A percentile compares a stretch with the other conserved stretches of the same genome.
phyloP scores from a whole-genome alignment of 768 basidiomycete species.

The Postia placenta region DNA sequence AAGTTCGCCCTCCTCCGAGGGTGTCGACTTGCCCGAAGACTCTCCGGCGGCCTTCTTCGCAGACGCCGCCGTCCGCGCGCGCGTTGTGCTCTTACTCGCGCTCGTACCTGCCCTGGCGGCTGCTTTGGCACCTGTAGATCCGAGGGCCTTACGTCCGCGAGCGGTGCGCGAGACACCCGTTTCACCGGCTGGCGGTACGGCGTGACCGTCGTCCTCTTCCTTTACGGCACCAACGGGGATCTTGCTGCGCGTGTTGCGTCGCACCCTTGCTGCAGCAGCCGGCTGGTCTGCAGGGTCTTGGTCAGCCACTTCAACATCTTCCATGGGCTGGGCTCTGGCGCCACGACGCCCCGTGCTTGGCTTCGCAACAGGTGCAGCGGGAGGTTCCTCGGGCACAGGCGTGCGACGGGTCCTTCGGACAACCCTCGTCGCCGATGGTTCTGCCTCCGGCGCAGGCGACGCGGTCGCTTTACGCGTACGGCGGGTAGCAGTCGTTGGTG shows the following conservation, averaged over 20 bases:
- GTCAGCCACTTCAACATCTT: slow-evolving; percentile 4
- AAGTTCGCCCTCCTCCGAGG: slow-evolving; percentile 1
- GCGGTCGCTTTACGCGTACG: background rate
- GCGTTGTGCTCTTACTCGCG: slow-evolving; percentile 8
- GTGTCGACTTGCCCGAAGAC: slow-evolving; percentile 6
- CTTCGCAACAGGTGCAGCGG: slow-evolving; percentile 8
- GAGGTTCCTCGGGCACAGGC: slow-evolving; percentile 5
- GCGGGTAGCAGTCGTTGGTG: background rate
- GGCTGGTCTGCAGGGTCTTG: slow-evolving; percentile 8
- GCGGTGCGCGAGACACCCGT: background rate
- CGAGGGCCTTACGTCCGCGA: background rate
- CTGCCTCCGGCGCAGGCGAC: background rate
- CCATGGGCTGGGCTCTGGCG: slow-evolving; percentile 5
- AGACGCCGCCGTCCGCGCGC: slow-evolving; percentile 6
- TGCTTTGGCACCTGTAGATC: background rate
- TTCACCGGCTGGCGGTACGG: background rate
- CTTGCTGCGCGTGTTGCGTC: slow-evolving; percentile 16
- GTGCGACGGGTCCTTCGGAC: slow-evolving; percentile 8
- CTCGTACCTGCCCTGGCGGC: background rate
- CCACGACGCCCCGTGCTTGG: background rate
- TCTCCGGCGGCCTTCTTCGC: slow-evolving; percentile 6
- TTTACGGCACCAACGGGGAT: slow-evolving; percentile 14
- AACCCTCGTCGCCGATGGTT: slow-evolving; percentile 6
- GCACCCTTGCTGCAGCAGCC: slow-evolving; percentile 13
- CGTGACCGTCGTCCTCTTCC: slow-evolving; percentile 9